phyloP scores from a whole-genome alignment of 2,329 filamentous ascomycete genomes.

The Huntiella decipiens region DNA sequence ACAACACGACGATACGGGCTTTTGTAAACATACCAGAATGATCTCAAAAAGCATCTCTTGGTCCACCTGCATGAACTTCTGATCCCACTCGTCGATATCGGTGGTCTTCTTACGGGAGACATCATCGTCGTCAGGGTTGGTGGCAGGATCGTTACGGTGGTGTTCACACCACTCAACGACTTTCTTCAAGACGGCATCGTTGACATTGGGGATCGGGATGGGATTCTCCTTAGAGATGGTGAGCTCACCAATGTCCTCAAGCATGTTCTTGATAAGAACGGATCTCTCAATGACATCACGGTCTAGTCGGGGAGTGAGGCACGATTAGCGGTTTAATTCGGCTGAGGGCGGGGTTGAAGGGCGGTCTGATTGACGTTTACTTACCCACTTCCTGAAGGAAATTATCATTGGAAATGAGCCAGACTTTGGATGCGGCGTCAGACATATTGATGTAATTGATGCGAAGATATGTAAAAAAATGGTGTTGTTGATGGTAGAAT shows the following conservation, averaged over 20 bases:
- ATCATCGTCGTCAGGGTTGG: slow-evolving; percentile 68
- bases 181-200: slow-evolving; percentile 83
- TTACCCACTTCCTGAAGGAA: slow-evolving; percentile 28
- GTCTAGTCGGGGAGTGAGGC: slow-evolving; percentile 28
- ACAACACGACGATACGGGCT: too few species aligned
- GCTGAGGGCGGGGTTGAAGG: not conserved
- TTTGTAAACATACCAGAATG: slow-evolving; percentile 52
- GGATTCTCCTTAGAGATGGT: slow-evolving; percentile 36
- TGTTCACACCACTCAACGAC: slow-evolving; percentile 97
- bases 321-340: slow-evolving; percentile 3
- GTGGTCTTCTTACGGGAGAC: slow-evolving; percentile 96
- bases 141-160: slow-evolving; percentile 76
- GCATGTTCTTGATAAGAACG: slow-evolving; percentile 93
- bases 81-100: slow-evolving; percentile 98
- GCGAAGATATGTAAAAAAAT: not conserved
- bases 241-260: slow-evolving; percentile 71
- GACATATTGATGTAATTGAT: slow-evolving; percentile 18
- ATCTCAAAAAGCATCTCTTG: slow-evolving; percentile 99
- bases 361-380: slow-evolving; percentile 14
- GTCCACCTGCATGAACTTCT: slow-evolving; percentile 99
- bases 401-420: slow-evolving; percentile 32
- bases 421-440: slow-evolving; percentile 21
- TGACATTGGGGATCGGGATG: slow-evolving; percentile 84
- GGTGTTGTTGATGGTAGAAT: not conserved
- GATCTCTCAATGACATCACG: slow-evolving; percentile 77